A percentile compares a stretch with the other conserved stretches of the same genome.
phyloP scores from a whole-genome alignment of 2,329 filamentous ascomycete species.

The Diaporthe velutina region DNA sequence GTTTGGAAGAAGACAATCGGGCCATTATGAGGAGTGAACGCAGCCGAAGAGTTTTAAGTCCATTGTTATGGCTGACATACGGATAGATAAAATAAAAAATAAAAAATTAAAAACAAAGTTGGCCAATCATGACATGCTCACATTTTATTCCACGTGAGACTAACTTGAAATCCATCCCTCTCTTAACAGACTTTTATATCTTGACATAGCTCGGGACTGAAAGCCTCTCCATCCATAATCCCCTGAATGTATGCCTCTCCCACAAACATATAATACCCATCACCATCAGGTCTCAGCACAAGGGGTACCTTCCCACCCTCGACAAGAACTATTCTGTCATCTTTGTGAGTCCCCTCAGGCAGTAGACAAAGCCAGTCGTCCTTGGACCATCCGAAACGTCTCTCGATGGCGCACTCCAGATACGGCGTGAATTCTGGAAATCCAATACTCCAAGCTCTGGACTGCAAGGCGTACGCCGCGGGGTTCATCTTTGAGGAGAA shows the following conservation, averaged over 20 bases:
- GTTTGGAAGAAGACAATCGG: no score
- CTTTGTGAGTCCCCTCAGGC: background rate
- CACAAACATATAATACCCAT: background rate
- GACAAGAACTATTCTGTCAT: background rate
- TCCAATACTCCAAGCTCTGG: background rate
- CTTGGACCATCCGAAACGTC: background rate
- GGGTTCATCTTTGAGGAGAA: background rate
- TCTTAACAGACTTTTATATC: background rate
- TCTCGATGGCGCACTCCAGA: background rate
- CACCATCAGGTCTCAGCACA: background rate
- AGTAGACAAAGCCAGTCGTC: background rate
- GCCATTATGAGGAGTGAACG: no score
- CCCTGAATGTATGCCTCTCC: background rate
- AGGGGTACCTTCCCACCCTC: constrained; percentile 11
- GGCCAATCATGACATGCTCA: background rate
- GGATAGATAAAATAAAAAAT: no score
- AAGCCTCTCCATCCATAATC: constrained; percentile 6
- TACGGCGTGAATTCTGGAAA: background rate
- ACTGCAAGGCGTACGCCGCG: background rate
- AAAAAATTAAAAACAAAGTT: no score
- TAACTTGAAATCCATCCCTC: background rate
- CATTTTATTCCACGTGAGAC: background rate
- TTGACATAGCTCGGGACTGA: background rate
- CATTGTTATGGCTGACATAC: no score
- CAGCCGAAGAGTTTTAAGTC: no score